Evolutionary conservation across 2,329 filamentous ascomycete genomes (phyloP).

Genomic region (Leptodontidium sp.): DNA sequence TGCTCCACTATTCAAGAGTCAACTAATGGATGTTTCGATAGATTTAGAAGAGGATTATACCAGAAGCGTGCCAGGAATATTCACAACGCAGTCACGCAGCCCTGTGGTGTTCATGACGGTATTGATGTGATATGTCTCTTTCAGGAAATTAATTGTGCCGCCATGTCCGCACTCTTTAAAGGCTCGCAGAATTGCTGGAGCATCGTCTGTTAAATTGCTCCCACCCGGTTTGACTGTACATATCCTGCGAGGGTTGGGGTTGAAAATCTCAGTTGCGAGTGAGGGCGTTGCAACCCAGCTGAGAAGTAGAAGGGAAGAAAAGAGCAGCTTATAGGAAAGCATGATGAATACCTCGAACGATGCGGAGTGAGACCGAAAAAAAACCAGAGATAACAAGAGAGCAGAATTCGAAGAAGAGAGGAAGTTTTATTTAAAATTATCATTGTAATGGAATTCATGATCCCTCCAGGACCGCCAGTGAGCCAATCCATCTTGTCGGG

Average conservation of each 20-base stretch:
- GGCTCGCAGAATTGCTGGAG: slow-evolving; percentile 52
- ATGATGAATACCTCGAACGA: background rate
- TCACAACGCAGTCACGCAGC: slow-evolving; percentile 53
- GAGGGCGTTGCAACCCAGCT: background rate
- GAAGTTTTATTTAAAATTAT: no score
- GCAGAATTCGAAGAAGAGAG: no score
- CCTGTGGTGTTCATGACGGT: slow-evolving; percentile 54
- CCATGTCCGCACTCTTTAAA: slow-evolving; percentile 52
- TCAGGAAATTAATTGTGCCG: slow-evolving; percentile 52
- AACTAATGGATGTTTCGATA: slow-evolving; percentile 19
- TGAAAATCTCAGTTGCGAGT: background rate
- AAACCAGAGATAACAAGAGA: no score
- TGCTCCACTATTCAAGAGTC: slow-evolving; percentile 51
- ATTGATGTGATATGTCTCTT: slow-evolving; percentile 55
- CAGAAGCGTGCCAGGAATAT: slow-evolving; percentile 63
- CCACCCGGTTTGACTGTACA: slow-evolving; percentile 31
- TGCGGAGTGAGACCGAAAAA: no score
- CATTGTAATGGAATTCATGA: background rate
- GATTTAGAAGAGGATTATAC: slow-evolving; percentile 39
- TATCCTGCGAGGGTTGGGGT: background rate
- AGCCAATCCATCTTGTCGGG: no score
- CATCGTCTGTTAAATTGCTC: slow-evolving; percentile 47
- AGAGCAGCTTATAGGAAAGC: background rate
- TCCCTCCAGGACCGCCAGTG: no score
- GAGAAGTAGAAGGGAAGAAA: background rate